Base-by-base conservation (phyloP, 768 basidiomycete species). In the Psilocybe sp. region DNA sequence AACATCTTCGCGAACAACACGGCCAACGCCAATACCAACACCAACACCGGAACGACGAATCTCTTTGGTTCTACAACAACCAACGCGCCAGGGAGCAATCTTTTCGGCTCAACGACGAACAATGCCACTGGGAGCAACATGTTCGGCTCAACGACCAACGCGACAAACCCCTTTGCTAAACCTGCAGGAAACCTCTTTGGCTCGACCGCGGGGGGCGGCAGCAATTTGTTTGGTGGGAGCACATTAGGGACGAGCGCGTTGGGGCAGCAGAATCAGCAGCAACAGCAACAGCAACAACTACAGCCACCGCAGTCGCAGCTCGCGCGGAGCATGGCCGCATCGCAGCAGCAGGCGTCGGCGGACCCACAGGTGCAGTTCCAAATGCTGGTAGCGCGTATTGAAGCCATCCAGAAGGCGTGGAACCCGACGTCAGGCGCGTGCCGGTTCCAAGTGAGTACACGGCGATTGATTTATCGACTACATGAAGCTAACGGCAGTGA, bases 321-420 rank as follows among this genome's bases (percentile, higher is more conserved):
- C 54, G 57, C 71, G 42, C 73, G 80, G 6, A 68, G 71, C 43
- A 65, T 67, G 10, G 45, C 70, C 4, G 60, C 65, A 13, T 63
- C 68, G 5, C 52, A 71, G 3, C 64, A 66, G 33, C 73, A 75
- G 56, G 74, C 76, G 44, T 78, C 81, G 51, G 74, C 74, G n/a
- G 83, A 85, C 65, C 74, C 83, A 6, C 81, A 83, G 51, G 69
- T 71, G 11, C 83, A 89, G 55, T 84, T 79, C 50, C 55, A 66
- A 2, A 75, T 71, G 35, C 60, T 89, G 18, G 64, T 69, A 9
- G 78, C 83, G 46, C 76, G 78, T 49, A 82, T 92, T 18, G 83
- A 89, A 60, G 71, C 61, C 0, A 76, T 92, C 47, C 75, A 80
- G 5, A 71, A 76, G 34, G 84, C 88, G 3, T 94, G 90, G 89